A percentile compares a stretch with the other conserved stretches of the same genome.
These are phyloP conservation scores for Peronospora destructor DNA, from an alignment of 352 stramenopile species.

Conservation along the genomic window DNA sequence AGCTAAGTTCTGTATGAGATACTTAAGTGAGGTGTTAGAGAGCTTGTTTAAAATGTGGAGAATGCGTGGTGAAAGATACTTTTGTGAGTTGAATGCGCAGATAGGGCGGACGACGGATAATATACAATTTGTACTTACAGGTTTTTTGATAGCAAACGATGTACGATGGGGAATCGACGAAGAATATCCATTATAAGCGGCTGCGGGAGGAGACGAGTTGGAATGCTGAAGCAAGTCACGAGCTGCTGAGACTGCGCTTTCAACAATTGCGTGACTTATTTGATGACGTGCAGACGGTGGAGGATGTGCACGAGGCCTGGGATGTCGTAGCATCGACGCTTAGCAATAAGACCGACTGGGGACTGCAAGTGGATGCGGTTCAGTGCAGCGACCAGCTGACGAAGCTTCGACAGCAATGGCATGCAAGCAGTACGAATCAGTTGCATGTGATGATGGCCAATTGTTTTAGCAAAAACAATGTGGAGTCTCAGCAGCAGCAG, in stretches of 20 bases:
- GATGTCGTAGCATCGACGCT: constrained; percentile 13
- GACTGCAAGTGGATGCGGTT: constrained; percentile 10
- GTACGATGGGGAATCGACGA: constrained; percentile 1
- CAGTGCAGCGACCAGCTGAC: constrained; percentile 23
- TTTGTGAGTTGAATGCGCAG: no score
- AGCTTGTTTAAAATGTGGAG: no score
- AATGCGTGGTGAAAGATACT: no score
- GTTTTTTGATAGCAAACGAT: no score
- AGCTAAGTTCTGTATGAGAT: no score
- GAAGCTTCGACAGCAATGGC: constrained; percentile 21
- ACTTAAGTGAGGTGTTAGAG: no score
- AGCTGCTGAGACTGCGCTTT: constrained; percentile 26
- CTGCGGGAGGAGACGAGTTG: constrained; percentile 5
- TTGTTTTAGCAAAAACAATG: constrained; percentile 14
- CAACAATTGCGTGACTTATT: constrained; percentile 12
- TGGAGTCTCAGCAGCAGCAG: neutral
- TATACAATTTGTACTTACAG: no score
- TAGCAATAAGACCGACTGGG: constrained; percentile 1
- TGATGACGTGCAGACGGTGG: constrained; percentile 24
- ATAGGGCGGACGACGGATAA: no score
- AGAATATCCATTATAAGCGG: constrained; percentile 27
- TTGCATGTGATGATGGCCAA: constrained; percentile 24
- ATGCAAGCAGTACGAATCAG: constrained; percentile 14
- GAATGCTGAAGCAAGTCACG: constrained; percentile 12
- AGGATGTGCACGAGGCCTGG: constrained; percentile 30